These are phyloP conservation scores for Saccharomyces hybrid DNA, from an alignment of 1,139 yeast species.

Conservation along the genomic window DNA sequence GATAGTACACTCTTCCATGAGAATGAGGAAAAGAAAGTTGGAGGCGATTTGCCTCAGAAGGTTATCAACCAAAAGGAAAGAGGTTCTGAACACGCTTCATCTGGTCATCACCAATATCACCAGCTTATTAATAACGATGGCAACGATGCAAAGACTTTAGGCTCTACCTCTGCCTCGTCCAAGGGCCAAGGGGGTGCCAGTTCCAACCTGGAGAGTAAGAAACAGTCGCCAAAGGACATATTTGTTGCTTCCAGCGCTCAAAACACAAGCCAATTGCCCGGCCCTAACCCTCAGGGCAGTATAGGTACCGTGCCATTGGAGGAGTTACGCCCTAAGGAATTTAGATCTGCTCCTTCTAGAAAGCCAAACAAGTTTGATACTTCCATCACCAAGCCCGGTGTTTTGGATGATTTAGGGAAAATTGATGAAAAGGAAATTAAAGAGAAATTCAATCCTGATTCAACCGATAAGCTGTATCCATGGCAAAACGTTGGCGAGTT, in stretches of 20 bases:
- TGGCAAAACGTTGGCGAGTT: constrained; percentile 41
- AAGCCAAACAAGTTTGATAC: constrained; percentile 24
- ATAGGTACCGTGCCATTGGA: constrained; percentile 28
- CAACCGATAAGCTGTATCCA: constrained; percentile 28
- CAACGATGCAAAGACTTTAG: neutral
- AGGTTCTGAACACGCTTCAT: constrained; percentile 8
- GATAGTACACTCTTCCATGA: constrained; percentile 1
- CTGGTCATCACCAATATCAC: constrained; percentile 1
- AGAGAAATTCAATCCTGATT: constrained; percentile 9
- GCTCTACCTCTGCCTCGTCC: neutral
- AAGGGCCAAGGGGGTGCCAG: neutral
- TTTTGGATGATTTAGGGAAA: constrained; percentile 11
- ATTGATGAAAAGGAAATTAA: constrained; percentile 11
- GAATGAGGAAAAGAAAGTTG: constrained; percentile 7
- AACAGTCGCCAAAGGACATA: constrained; percentile 8
- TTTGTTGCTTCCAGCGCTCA: constrained; percentile 24
- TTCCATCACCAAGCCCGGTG: constrained; percentile 23
- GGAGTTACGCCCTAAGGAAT: constrained; percentile 21
- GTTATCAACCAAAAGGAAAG: constrained; percentile 8
- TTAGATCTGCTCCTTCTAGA: constrained; percentile 19
- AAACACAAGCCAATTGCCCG: constrained; percentile 18
- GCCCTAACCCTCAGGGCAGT: constrained; percentile 23
- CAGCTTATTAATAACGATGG: neutral
- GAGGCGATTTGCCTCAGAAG: constrained; percentile 9
- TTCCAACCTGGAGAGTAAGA: neutral